phyloP scores from a whole-genome alignment of 1,139 yeast species.

The Pichia sp. region DNA sequence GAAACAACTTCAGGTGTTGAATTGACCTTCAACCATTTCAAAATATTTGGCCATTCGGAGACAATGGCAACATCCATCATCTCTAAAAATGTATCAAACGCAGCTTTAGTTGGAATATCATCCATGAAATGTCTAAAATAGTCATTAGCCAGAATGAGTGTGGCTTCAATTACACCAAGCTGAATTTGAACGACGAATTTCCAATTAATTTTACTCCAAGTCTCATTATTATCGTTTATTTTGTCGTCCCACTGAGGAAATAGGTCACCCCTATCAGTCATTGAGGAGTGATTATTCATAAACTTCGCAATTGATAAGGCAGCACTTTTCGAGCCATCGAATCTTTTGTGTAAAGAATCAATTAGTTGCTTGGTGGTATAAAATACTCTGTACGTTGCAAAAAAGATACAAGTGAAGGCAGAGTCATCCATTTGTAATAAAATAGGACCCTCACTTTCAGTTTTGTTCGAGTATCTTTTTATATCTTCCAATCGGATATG shows the following conservation, averaged over 20 bases:
- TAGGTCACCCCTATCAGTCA: neutral
- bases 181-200: slow-evolving; percentile 66
- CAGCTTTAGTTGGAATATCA: slow-evolving; percentile 56
- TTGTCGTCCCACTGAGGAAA: slow-evolving; percentile 54
- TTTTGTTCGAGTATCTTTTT: slow-evolving; percentile 30
- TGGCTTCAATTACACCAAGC: slow-evolving; percentile 74
- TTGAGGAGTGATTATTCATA: neutral
- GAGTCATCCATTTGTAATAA: slow-evolving; percentile 53
- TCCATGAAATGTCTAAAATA: slow-evolving; percentile 75
- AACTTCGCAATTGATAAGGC: slow-evolving; percentile 44
- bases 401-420: slow-evolving; percentile 56
- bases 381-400: slow-evolving; percentile 62
- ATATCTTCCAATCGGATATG: slow-evolving; percentile 42
- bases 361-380: slow-evolving; percentile 50
- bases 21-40: slow-evolving; percentile 34
- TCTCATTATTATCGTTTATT: slow-evolving; percentile 21
- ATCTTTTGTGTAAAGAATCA: slow-evolving; percentile 48
- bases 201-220: slow-evolving; percentile 40
- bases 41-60: slow-evolving; percentile 64
- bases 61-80: slow-evolving; percentile 63
- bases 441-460: slow-evolving; percentile 15
- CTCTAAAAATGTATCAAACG: slow-evolving; percentile 63
- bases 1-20: slow-evolving; percentile 11
- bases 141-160: slow-evolving; percentile 65
- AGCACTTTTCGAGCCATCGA: slow-evolving; percentile 56